Base-by-base conservation (phyloP, 352 stramenopile genomes). In the Albugo laibachii region DNA sequence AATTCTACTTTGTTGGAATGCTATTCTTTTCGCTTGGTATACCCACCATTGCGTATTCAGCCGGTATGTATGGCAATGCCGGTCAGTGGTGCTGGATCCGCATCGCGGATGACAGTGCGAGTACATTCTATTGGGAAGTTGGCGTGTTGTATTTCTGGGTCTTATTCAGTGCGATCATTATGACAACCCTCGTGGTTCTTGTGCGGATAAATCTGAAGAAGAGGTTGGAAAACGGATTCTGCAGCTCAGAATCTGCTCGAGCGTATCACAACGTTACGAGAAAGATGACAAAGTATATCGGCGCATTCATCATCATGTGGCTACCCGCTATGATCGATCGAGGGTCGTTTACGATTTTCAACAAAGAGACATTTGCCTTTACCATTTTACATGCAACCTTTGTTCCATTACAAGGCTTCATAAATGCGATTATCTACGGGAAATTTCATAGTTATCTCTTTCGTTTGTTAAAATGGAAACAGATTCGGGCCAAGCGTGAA, bases 371-470 rank as follows among this genome's bases (percentile, higher is more conserved):
- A 1, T 82, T 83, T 47, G 60, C 59, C 2, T 46, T 87, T 14
- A 73, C 66, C 36, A 70, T 85, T 56, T 56, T 83, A 15, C 75
- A 87, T 39, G 75, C 72, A 13, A 76, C 66, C 13, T 81, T 87
- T 49, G 66, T 87, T n/a, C 72, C 75, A 3, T 58, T 87, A 0
- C 75, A 85, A 60, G 77, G 77, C 44, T 91, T 87, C 49, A 67
- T 84, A 14, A 87, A 87, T 37, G 77, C 77, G 2, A 66, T 87
- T 4, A 87, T 91, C 37, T 91, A 91, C 52, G 77, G 74, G 41
- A 86, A 85, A 47, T 83, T 87, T 50, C 75, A 87, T 53, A 64
- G 81, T 27, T 87, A 70, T 68, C 64, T 87, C 14, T 70, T 70
- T 0, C 75, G 75, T 0, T 67, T 83, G 45, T 62, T 80, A 2